phyloP scores from a whole-genome alignment of 257 asterid genomes.

The Fraxinus excelsior region DNA sequence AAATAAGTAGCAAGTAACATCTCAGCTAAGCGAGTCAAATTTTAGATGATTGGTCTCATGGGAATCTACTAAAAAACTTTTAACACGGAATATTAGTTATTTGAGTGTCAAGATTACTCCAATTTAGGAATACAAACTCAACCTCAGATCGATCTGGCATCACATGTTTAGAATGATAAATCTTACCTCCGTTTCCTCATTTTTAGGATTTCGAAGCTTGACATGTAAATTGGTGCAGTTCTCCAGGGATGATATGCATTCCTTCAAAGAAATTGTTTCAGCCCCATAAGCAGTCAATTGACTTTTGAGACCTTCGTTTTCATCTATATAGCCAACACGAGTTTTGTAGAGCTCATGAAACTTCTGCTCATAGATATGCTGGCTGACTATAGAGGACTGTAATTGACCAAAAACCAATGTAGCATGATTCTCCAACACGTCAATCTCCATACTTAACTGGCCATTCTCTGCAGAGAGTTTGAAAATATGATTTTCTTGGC shows the following conservation, averaged over 20 bases:
- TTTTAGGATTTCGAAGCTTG: constrained; percentile 51
- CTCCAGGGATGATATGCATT: constrained; percentile 72
- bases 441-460: constrained; percentile 41
- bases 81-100: background rate
- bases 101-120: background rate
- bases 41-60: background rate
- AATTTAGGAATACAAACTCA: constrained; percentile 1
- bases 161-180: constrained; percentile 5
- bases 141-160: constrained; percentile 20
- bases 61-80: background rate
- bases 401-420: constrained; percentile 54
- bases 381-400: constrained; percentile 55
- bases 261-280: constrained; percentile 63
- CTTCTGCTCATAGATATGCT: constrained; percentile 71
- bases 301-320: constrained; percentile 53
- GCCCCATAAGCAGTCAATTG: constrained; percentile 63
- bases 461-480: constrained; percentile 43
- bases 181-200: constrained; percentile 53
- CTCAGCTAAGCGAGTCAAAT: background rate
- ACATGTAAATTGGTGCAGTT: constrained; percentile 45
- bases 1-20: background rate
- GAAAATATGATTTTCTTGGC: constrained; percentile 44
- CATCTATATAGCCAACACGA: constrained; percentile 41
- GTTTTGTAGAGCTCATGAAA: constrained; percentile 61
- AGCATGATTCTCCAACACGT: constrained; percentile 57